Evolutionary conservation across 2,329 filamentous ascomycete species (phyloP).

Genomic region (Herpotrichia juniperi): DNA sequence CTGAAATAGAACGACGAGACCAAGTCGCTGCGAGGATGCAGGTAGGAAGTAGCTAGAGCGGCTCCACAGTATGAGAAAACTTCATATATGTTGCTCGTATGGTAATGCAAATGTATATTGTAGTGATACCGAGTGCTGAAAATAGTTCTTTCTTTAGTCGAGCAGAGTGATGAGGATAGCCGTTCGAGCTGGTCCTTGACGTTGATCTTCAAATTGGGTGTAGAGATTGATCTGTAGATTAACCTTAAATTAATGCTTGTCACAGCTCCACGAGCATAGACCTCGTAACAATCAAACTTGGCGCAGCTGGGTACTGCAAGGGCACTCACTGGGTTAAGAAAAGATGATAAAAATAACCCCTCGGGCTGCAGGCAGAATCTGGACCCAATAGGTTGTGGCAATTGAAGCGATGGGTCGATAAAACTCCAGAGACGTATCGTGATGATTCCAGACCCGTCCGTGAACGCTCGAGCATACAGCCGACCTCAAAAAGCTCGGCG

Average conservation of each 20-base stretch:
- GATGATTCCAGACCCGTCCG: conserved; percentile 30
- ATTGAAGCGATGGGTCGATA: conserved; percentile 14
- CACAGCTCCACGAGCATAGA: conserved; percentile 27
- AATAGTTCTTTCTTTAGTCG: conserved; percentile 25
- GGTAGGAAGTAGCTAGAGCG: conserved; percentile 14
- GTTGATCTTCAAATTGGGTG: conserved; percentile 41
- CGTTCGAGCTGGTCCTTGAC: conserved; percentile 31
- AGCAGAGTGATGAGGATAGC: conserved; percentile 21
- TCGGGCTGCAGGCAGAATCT: conserved; percentile 20
- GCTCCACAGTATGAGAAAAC: conserved; percentile 20
- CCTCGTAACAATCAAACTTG: conserved; percentile 32
- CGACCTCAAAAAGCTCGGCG: conserved; percentile 21
- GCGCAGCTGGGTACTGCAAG: conserved; percentile 35
- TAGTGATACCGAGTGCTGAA: conserved; percentile 33
- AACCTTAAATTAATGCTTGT: conserved; percentile 50
- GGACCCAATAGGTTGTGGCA: conserved; percentile 10
- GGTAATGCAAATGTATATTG: conserved; percentile 25
- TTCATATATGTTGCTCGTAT: conserved; percentile 37
- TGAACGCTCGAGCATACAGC: conserved; percentile 22
- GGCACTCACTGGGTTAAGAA: conserved; percentile 28
- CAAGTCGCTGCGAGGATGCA: conserved; percentile 19
- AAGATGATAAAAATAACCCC: conserved; percentile 36
- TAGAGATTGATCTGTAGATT: conserved; percentile 45
- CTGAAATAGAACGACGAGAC: conserved; percentile 38
- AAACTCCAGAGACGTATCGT: conserved; percentile 19